Percentiles rank a stretch among this genome's conserved stretches.
Evolutionary conservation across 2,329 filamentous ascomycete species (phyloP).

Genomic region (Ambrosiella xylebori): DNA sequence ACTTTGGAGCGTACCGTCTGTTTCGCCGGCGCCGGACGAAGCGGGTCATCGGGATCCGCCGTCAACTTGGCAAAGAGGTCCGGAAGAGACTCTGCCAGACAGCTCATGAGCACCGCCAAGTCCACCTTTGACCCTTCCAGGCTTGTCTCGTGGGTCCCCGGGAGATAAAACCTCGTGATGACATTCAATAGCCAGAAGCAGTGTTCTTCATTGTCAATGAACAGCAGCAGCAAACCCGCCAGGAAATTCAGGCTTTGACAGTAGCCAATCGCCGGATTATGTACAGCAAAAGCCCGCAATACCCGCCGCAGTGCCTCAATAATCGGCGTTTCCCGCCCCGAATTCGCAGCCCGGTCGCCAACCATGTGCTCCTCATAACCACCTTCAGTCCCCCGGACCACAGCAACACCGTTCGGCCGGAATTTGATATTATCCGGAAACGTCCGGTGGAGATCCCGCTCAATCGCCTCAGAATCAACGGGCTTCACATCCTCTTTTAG

Average conservation of each 20-base stretch:
- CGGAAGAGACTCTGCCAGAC: slow-evolving; percentile 67
- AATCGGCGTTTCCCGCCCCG: slow-evolving; percentile 29
- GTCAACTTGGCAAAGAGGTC: slow-evolving; percentile 77
- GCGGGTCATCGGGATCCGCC: slow-evolving; percentile 45
- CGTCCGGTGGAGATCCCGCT: slow-evolving; percentile 81
- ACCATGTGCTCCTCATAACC: slow-evolving; percentile 21
- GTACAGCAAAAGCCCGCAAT: slow-evolving; percentile 73
- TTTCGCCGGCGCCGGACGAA: slow-evolving; percentile 20
- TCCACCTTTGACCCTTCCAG: slow-evolving; percentile 88
- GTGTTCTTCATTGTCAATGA: slow-evolving; percentile 76
- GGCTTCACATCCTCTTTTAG: slow-evolving; percentile 47
- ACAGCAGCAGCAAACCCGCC: slow-evolving; percentile 73
- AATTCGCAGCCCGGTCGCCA: slow-evolving; percentile 24
- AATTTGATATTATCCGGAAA: slow-evolving; percentile 91
- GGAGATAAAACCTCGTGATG: slow-evolving; percentile 73
- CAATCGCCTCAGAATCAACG: slow-evolving; percentile 74
- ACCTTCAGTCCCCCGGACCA: slow-evolving; percentile 19
- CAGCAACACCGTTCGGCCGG: slow-evolving; percentile 41
- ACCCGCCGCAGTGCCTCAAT: slow-evolving; percentile 70
- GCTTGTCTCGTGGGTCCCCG: slow-evolving; percentile 78
- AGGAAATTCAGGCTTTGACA: slow-evolving; percentile 94
- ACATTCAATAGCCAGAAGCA: slow-evolving; percentile 87
- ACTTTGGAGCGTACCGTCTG: slow-evolving; percentile 2
- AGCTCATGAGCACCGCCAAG: slow-evolving; percentile 78
- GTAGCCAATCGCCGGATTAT: slow-evolving; percentile 84